These are phyloP conservation scores for Vigna radiata DNA, from an alignment of 306 rosid species.

Conservation along the genomic window DNA sequence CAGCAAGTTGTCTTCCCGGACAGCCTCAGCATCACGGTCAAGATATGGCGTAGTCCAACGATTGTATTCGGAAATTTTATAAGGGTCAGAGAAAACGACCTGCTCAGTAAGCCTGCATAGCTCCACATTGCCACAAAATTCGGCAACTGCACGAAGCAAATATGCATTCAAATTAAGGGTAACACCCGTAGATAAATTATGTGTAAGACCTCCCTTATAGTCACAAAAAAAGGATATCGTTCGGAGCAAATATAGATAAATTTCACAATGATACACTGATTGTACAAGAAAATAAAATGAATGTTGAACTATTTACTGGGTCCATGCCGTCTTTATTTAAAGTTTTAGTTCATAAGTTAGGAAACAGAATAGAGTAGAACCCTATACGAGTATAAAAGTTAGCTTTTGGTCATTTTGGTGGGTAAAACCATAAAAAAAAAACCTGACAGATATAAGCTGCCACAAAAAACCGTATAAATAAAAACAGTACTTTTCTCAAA, in stretches of 20 bases:
- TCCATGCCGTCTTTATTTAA: neutral
- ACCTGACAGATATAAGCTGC: neutral
- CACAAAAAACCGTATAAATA: neutral
- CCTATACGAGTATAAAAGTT: neutral
- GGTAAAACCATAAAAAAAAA: neutral
- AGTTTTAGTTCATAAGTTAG: neutral
- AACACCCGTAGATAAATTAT: neutral
- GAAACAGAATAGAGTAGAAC: neutral
- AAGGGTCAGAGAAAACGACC: constrained; percentile 96
- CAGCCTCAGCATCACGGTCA: constrained; percentile 82
- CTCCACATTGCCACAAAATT: constrained; percentile 91
- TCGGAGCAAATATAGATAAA: neutral
- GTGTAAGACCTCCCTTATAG: neutral
- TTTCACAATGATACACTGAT: neutral
- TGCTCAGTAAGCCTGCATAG: constrained; percentile 88
- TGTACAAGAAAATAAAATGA: constrained; percentile 12
- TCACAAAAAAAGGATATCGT: neutral
- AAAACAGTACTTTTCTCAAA: neutral
- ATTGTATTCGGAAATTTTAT: constrained; percentile 75
- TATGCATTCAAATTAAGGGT: constrained; percentile 30
- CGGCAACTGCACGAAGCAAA: constrained; percentile 71
- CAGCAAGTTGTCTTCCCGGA: constrained; percentile 77
- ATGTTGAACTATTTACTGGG: neutral
- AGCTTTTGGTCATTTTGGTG: neutral
- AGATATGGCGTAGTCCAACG: constrained; percentile 85